Conservation (phyloP, 805 yeast genomes). For the Yarrowia hollandica region DNA sequence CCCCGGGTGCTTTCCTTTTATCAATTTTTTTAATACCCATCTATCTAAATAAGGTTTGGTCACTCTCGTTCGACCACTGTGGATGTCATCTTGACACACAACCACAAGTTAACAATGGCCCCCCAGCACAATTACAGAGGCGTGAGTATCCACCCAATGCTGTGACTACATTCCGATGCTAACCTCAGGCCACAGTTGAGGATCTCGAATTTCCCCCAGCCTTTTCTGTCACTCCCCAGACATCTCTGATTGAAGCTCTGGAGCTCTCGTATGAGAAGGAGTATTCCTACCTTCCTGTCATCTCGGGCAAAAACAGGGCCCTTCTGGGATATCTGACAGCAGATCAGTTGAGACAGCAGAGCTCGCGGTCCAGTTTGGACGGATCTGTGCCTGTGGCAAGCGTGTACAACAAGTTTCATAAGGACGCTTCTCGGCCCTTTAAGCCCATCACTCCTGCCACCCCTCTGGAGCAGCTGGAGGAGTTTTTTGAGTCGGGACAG, state of each 20-base stretch:
- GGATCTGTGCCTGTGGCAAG: constrained; percentile 40
- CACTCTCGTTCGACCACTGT: not conserved
- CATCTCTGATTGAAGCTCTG: constrained; percentile 51
- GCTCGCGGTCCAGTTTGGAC: constrained; percentile 33
- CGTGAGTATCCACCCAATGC: not conserved
- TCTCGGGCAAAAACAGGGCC: constrained; percentile 48
- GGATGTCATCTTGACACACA: not conserved
- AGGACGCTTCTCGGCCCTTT: constrained; percentile 40
- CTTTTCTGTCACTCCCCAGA: constrained; percentile 51
- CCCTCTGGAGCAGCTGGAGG: constrained; percentile 55
- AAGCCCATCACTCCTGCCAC: constrained; percentile 54
- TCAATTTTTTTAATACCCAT: not conserved
- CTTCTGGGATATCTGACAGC: constrained; percentile 54
- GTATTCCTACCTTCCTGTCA: constrained; percentile 56
- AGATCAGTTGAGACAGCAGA: constrained; percentile 43
- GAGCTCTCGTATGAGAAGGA: constrained; percentile 58
- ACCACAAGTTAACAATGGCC: not conserved
- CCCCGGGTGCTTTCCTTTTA: constrained; percentile 41
- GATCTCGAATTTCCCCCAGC: constrained; percentile 62
- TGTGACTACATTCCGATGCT: constrained; percentile 9
- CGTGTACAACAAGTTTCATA: constrained; percentile 39
- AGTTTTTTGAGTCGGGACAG: constrained; percentile 51
- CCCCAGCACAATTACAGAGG: constrained; percentile 29
- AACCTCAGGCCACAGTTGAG: constrained; percentile 52
- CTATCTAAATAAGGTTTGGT: not conserved